phyloP scores from a whole-genome alignment of 2,329 filamentous ascomycete genomes.

The Periconia macrospinosa region DNA sequence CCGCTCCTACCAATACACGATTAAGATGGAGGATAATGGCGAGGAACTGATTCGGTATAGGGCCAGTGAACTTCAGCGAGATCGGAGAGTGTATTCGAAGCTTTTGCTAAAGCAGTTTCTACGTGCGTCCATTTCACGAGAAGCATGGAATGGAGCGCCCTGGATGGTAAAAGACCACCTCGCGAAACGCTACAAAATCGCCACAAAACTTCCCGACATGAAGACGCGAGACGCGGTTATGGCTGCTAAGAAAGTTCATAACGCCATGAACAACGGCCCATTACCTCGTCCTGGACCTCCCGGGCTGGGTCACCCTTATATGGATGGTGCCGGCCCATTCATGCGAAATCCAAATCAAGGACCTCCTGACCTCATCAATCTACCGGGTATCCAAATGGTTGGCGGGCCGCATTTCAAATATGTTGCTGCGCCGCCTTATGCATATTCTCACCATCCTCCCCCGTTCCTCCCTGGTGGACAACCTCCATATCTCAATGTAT shows the following conservation, averaged over 20 bases:
- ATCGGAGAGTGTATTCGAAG: slow-evolving; percentile 92
- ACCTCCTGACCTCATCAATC: slow-evolving; percentile 50
- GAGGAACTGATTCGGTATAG: slow-evolving; percentile 53
- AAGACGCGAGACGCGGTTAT: slow-evolving; percentile 39
- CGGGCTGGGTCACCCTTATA: slow-evolving; percentile 19
- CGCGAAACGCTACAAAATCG: slow-evolving; percentile 82
- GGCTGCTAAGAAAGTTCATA: slow-evolving; percentile 68
- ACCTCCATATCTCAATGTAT: neutral
- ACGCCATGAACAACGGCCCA: slow-evolving; percentile 48
- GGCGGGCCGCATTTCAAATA: slow-evolving; percentile 68
- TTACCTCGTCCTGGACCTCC: slow-evolving; percentile 29
- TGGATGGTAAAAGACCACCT: slow-evolving; percentile 92
- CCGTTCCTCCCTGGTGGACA: neutral
- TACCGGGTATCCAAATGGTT: slow-evolving; percentile 40
- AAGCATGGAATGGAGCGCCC: slow-evolving; percentile 93
- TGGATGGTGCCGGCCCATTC: slow-evolving; percentile 21
- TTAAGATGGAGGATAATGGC: slow-evolving; percentile 35
- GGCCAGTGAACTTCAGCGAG: slow-evolving; percentile 71
- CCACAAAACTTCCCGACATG: slow-evolving; percentile 71
- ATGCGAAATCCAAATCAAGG: slow-evolving; percentile 15
- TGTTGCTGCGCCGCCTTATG: slow-evolving; percentile 47
- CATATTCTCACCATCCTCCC: neutral
- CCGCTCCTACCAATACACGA: slow-evolving; percentile 35
- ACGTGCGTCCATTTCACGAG: slow-evolving; percentile 88
- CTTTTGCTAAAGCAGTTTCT: slow-evolving; percentile 91